Base-by-base conservation (phyloP, 2,329 filamentous ascomycete genomes). In the Xylariaceae sp. region DNA sequence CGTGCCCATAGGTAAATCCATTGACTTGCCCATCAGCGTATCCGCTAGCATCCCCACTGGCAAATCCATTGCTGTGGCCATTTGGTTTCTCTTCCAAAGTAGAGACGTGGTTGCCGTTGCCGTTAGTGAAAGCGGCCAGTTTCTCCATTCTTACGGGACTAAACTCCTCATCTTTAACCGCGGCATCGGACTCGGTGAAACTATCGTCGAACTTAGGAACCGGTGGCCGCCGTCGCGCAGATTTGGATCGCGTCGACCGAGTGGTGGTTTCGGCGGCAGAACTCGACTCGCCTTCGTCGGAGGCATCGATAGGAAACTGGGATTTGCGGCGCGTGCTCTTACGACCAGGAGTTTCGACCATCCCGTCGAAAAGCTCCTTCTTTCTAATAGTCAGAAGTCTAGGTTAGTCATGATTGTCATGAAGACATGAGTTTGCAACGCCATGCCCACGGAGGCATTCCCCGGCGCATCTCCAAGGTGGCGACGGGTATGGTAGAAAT, bases 341-440 rank as follows among this genome's bases (percentile, higher is more conserved):
- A 33, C 72, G 73, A 32, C 63, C 53, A 19, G 76, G 76, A 8
- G 76, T 81, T 60, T 79, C 75, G 45, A 81, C 64, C 76, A 81
- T 78, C 53, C 77, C 77, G 28, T 78, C 70, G 53, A 78, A 80
- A 43, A 78, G 71, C 57, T 79, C 76, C 63, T 78, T 79, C 63
- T 81, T 81, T 51, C 77, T 81, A 17, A 33, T 16, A 17, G 19
- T 16, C 18, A n/a, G 30, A 26, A 11, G 6, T 11, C 22, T 11
- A 26, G 11, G 30, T 32, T 13, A 32, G 30, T 31, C 13, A 42
- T 3, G 22, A 42, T 8, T 28, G 39, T 16, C 9, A 22, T 15
- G 9, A n/a, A n/a, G n/a, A n/a, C n/a, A 35, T 49, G 22, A 49
- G 42, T 37, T 17, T 9, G 28, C 7, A 24, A 24, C n/a, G n/a